Conservation (phyloP, 2,329 filamentous ascomycete species). For the Domatiomyces globalis region DNA sequence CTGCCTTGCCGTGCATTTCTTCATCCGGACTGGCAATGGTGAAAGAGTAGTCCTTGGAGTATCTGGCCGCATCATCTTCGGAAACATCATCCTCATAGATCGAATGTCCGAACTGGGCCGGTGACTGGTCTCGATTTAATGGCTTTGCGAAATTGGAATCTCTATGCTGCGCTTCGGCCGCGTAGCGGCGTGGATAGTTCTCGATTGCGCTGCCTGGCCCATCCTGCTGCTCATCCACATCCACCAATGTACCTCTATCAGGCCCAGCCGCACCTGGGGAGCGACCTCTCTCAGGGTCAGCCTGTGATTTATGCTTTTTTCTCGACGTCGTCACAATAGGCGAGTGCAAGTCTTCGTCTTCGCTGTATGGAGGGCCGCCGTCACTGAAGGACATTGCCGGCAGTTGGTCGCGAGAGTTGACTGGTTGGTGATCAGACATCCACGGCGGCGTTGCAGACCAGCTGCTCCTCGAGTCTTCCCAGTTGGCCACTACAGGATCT, state of each 20-base stretch:
- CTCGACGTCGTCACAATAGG: conserved; percentile 70
- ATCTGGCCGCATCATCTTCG: conserved; percentile 46
- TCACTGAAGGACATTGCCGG: conserved; percentile 74
- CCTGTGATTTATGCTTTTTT: conserved; percentile 62
- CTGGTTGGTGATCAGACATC: conserved; percentile 24
- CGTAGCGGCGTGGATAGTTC: conserved; percentile 48
- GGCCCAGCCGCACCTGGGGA: conserved; percentile 38
- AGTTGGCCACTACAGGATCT: conserved; percentile 58
- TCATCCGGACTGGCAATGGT: conserved; percentile 91
- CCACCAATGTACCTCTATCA: conserved; percentile 53
- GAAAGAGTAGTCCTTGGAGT: conserved; percentile 85
- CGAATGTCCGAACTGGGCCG: conserved; percentile 1
- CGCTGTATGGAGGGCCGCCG: conserved; percentile 73
- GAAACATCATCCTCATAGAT: conserved; percentile 3
- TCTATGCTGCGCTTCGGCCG: conserved; percentile 36
- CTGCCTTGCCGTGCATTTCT: conserved; percentile 92
- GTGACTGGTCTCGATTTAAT: conserved; percentile 21
- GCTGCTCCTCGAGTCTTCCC: conserved; percentile 52
- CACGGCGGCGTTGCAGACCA: conserved; percentile 39
- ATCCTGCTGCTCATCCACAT: conserved; percentile 53
- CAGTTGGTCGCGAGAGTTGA: conserved; percentile 48
- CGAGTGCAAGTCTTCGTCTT: conserved; percentile 88
- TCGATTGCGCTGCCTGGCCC: conserved; percentile 68
- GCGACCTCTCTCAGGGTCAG: conserved; percentile 30
- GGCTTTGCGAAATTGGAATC: conserved; percentile 43